phyloP scores from a whole-genome alignment of 2,329 filamentous ascomycete genomes.

The Fusarium mundagurra region DNA sequence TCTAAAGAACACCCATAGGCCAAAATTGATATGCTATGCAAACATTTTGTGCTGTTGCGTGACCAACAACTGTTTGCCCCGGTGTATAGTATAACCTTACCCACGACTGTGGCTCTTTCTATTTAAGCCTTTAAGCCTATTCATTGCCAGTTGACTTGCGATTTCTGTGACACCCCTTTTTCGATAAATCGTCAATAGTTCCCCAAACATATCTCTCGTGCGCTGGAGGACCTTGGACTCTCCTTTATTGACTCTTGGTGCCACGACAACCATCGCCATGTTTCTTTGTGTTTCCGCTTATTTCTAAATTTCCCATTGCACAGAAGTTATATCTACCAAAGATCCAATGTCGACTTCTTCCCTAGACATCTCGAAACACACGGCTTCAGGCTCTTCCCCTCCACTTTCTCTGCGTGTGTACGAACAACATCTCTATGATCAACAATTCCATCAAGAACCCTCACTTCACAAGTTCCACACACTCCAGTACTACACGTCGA shows the following conservation, averaged over 20 bases:
- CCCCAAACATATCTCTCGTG: no score
- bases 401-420: not conserved
- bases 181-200: no score
- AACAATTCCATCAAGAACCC: not conserved
- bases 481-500: not conserved
- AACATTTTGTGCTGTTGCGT: not conserved
- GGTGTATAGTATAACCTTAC: no score
- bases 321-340: not conserved
- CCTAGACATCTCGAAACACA: not conserved
- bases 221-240: no score
- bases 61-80: no score
- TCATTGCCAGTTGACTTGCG: no score
- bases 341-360: not conserved
- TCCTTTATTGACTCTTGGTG: not conserved
- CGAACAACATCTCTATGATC: not conserved
- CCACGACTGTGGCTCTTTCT: not conserved
- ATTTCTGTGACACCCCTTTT: no score
- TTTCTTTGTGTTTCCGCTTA: not conserved
- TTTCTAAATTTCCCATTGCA: not conserved
- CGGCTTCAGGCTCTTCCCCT: not conserved
- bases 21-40: no score
- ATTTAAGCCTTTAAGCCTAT: no score
- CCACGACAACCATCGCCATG: rapidly evolving
- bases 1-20: rapidly evolving
- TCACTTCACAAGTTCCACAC: not conserved